Evolutionary conservation across 164 flowering plant genomes (phyloP).

Genomic region (Aristolochia contorta): DNA sequence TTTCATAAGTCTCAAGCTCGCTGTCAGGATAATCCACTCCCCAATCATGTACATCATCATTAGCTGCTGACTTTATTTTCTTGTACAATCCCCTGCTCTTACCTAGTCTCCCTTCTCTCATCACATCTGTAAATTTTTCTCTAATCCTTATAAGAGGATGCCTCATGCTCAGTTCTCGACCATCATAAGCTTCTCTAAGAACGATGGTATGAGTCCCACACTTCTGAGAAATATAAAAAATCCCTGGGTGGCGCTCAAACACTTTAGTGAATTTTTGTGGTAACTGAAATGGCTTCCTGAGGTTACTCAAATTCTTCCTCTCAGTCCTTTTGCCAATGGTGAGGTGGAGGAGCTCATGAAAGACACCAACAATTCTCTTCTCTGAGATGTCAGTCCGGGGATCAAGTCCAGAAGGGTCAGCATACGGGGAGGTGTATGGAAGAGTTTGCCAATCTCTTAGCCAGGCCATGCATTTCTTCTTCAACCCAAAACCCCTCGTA

Average conservation of each 20-base stretch:
- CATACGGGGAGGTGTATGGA: slow-evolving; percentile 88
- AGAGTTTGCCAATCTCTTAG: slow-evolving; percentile 84
- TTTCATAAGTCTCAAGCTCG: slow-evolving; percentile 1
- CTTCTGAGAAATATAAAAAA: slow-evolving; percentile 86
- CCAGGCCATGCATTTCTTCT: slow-evolving; percentile 86
- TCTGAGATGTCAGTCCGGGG: slow-evolving; percentile 87
- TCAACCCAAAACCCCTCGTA: slow-evolving; percentile 86
- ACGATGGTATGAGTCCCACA: slow-evolving; percentile 67
- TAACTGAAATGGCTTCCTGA: slow-evolving; percentile 58
- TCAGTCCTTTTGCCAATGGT: slow-evolving; percentile 65
- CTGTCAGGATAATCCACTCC: slow-evolving; percentile 4
- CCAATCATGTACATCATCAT: neutral
- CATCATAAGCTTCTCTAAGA: slow-evolving; percentile 76
- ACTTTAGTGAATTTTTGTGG: slow-evolving; percentile 96
- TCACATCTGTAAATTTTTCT: slow-evolving; percentile 41
- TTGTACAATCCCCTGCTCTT: slow-evolving; percentile 68
- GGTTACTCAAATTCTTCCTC: slow-evolving; percentile 75
- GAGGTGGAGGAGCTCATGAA: slow-evolving; percentile 88
- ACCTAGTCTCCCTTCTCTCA: slow-evolving; percentile 48
- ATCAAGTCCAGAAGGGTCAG: slow-evolving; percentile 71
- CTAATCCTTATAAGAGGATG: slow-evolving; percentile 71
- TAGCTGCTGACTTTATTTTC: slow-evolving; percentile 7
- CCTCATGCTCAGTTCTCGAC: slow-evolving; percentile 35
- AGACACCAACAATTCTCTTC: slow-evolving; percentile 80
- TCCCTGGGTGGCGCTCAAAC: slow-evolving; percentile 93